Conservation (phyloP, 2,329 filamentous ascomycete species). For the Colletotrichum lini region DNA sequence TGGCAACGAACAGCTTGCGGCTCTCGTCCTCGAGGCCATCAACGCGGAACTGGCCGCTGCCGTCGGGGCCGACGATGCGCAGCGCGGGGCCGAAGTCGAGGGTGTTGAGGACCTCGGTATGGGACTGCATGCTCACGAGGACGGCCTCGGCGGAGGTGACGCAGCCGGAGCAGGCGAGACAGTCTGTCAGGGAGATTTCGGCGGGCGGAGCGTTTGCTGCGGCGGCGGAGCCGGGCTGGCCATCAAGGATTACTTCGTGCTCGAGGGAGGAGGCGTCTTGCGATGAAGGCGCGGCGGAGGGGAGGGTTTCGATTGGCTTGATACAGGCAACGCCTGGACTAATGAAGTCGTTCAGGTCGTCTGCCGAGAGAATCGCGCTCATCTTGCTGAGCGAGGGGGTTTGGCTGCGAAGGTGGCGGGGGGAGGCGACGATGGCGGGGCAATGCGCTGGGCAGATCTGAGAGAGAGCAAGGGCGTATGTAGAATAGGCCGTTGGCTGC, state of each 20-base stretch:
- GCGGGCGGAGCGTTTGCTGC: slow-evolving; percentile 76
- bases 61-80: slow-evolving; percentile 53
- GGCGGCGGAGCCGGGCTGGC: slow-evolving; percentile 72
- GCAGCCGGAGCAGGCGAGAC: slow-evolving; percentile 96
- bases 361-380: slow-evolving; percentile 96
- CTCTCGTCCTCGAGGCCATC: slow-evolving; percentile 70
- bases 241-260: slow-evolving; percentile 95
- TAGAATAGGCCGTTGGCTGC: not conserved
- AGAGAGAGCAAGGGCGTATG: not conserved
- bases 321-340: slow-evolving; percentile 98
- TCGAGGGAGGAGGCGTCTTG: slow-evolving; percentile 55
- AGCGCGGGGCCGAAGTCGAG: slow-evolving; percentile 77
- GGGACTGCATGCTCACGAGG: slow-evolving; percentile 94
- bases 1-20: slow-evolving; percentile 89
- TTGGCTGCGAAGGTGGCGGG: not conserved
- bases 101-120: slow-evolving; percentile 88
- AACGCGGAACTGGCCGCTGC: slow-evolving; percentile 55
- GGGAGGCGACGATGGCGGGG: slow-evolving; percentile 19
- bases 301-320: slow-evolving; percentile 95
- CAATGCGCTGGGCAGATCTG: slow-evolving; percentile 1
- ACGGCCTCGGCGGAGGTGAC: slow-evolving; percentile 98
- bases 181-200: slow-evolving; percentile 96
- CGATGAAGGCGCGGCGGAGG: slow-evolving; percentile 66
- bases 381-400: slow-evolving; percentile 66
- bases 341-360: slow-evolving; percentile 99